A percentile compares a stretch with the other conserved stretches of the same genome.
Evolutionary conservation across 805 yeast genomes (phyloP).

Genomic region (Candida lessepsii): DNA sequence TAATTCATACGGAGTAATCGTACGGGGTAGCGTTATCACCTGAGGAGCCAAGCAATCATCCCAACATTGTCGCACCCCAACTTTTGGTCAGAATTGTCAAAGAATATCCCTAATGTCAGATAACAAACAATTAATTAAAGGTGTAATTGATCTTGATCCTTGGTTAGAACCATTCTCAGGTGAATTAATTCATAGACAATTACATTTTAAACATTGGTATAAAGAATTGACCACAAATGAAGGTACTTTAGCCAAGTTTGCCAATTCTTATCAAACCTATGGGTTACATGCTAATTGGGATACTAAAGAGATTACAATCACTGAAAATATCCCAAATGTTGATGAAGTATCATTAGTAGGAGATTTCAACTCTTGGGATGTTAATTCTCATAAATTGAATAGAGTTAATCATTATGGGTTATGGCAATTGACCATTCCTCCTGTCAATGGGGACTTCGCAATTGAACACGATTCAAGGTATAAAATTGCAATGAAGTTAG

Average conservation of each 20-base stretch:
- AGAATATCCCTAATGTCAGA: background rate
- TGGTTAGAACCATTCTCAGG: slow-evolving; percentile 77
- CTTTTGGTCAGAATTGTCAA: too few species aligned
- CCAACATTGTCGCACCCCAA: slow-evolving; percentile 1
- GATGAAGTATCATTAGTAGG: slow-evolving; percentile 75
- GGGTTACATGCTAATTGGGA: slow-evolving; percentile 67
- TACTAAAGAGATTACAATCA: slow-evolving; percentile 57
- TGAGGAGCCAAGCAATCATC: background rate
- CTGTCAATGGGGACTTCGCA: slow-evolving; percentile 55
- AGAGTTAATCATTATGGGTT: slow-evolving; percentile 65
- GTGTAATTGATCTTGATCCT: slow-evolving; percentile 74
- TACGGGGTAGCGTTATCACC: too few species aligned
- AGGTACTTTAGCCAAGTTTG: slow-evolving; percentile 58
- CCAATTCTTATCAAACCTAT: slow-evolving; percentile 70
- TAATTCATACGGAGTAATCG: too few species aligned
- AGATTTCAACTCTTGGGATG: slow-evolving; percentile 86
- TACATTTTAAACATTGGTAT: slow-evolving; percentile 64
- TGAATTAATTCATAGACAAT: slow-evolving; percentile 68
- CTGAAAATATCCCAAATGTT: slow-evolving; percentile 94
- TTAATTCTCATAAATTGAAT: slow-evolving; percentile 50
- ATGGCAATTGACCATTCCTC: slow-evolving; percentile 61
- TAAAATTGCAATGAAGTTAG: slow-evolving; percentile 63
- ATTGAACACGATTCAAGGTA: slow-evolving; percentile 81
- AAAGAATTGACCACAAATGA: slow-evolving; percentile 53
- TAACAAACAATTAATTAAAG: slow-evolving; percentile 34